Base-by-base conservation (phyloP, 768 basidiomycete genomes). In the Lactifluus piperatus region DNA sequence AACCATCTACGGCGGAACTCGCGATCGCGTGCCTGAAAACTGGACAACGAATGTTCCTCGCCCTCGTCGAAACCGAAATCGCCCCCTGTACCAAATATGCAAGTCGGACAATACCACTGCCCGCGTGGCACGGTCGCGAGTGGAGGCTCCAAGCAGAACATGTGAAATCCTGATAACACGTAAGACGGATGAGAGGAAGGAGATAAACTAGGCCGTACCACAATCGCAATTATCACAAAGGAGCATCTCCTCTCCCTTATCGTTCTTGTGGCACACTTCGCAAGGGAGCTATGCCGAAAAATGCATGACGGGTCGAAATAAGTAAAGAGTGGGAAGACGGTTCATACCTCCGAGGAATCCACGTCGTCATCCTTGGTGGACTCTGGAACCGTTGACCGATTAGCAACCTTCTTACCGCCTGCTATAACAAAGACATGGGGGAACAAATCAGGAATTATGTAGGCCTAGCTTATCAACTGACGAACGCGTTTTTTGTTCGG, bases 11-110 rank as follows among this genome's bases (percentile, higher is more conserved):
- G 79, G 60, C 92, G 83, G 73, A 99, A 99, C 66, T 90, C 91
- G 24, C 79, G 76, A 68, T 97, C 97, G 36, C 94, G 83, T 46
- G 87, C 88, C 67, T 94, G 92, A 73, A 98, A 98, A 67, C 84
- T 92, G 27, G 88, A 81, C 39, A 99, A 79, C 60, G 84, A 84
- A 71, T 99, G 97, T 65, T 98, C 95, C 72, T 97, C 88, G 41
- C 97, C 97, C 68, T 97, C 94, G 66, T 97, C 97, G 67, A 98
- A 99, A 30, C 97, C 97, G 67, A 91, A 99, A 72, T 97, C 97
- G 52, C 90, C 90, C 11, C 95, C 94, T 0, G 91, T 94, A 39
- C 85, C 87, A 41, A 93, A 80, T 22, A 99, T 76, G 69, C 97
- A 99, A 3, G 85, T 84, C 66, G 88, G 88, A 71, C 97, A 99